Evolutionary conservation across 208 protist species (phyloP), one percentile per base, ranked within the genome.

Genomic region (Sergeia podlipaevii): DNA sequence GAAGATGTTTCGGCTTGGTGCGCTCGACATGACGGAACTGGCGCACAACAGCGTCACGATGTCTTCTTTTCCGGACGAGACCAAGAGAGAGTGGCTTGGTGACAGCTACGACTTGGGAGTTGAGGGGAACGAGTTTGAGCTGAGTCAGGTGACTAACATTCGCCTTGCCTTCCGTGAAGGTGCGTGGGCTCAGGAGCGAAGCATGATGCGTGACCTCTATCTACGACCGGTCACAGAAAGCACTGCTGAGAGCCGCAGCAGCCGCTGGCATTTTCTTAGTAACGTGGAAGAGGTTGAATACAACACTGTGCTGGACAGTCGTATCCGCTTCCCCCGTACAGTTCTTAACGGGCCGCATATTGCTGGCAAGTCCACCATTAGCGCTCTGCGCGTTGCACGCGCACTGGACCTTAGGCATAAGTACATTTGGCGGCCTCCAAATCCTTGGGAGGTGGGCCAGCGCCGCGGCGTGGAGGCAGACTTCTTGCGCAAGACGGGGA

Each of bases 1-100:
- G 76, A 93, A 91, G 53, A 78, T 95, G 21, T 91, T 89, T 58
- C 69, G 80, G 7, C 70, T 97, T 17, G 85, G 71, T 46, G 68
- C 84, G 52, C 72, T 94, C 4, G 91, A 97, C 50, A 74, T 93
- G 69, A 91, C 82, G 28, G 91, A 97, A 68, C 63, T 97, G 20
- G 88, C 91, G 7, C 58, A 77, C 49, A 97, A 95, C 61, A 91
- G 81, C 49, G 86, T 95, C 24, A 53, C 90, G 56, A 87, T 91
- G 37, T 91, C 80, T 2, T 89, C 85, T 34, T 97, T 95, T 62
- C 64, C 87, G 10, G 41, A 59, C 5, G 56, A 76, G 4, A 65
- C 70, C 32, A 95, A 96, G 67, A 69, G 68, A 61, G 54, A 80
- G 60, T 95, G 85, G 87, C 71, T 96, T 10, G 88, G 88, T 15